Conservation (phyloP, 2,329 filamentous ascomycete genomes). For the Alternaria ethzedia region DNA sequence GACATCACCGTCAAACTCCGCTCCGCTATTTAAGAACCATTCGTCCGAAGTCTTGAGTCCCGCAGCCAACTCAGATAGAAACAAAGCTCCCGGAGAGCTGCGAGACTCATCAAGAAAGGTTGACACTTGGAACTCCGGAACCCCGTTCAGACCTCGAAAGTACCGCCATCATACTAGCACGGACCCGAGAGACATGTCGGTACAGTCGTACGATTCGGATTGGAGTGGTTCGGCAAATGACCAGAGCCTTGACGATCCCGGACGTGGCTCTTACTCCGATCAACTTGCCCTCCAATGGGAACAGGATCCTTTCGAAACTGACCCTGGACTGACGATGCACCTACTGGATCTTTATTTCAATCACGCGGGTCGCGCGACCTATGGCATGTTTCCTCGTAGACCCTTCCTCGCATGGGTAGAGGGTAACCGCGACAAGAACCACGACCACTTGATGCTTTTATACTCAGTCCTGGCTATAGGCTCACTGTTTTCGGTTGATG, state of each 20-base stretch:
- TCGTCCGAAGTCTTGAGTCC: conserved; percentile 40
- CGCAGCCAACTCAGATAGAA: conserved; percentile 36
- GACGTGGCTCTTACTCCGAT: conserved; percentile 42
- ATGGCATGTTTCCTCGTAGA: conserved; percentile 62
- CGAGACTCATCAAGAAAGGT: conserved; percentile 35
- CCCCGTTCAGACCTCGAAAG: conserved; percentile 34
- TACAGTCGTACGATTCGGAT: conserved; percentile 44
- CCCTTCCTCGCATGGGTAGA: conserved; percentile 63
- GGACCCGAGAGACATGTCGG: conserved; percentile 40
- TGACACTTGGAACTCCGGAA: conserved; percentile 38
- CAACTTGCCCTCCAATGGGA: conserved; percentile 52
- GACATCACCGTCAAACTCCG: conserved; percentile 40
- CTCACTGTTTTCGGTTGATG: conserved; percentile 59
- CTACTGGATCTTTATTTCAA: conserved; percentile 64
- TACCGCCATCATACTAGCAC: conserved; percentile 32
- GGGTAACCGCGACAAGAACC: conserved; percentile 55
- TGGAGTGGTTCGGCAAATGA: conserved; percentile 41
- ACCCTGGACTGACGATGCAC: conserved; percentile 58
- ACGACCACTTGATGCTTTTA: conserved; percentile 65
- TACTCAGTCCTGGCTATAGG: conserved; percentile 66
- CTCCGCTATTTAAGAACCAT: conserved; percentile 40
- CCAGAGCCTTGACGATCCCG: conserved; percentile 34
- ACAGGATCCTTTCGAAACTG: conserved; percentile 61
- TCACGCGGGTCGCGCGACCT: conserved; percentile 62
- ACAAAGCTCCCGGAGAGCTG: conserved; percentile 37